Conservation (phyloP, 345 rosid genomes). For the Pelargonium nanum region DNA sequence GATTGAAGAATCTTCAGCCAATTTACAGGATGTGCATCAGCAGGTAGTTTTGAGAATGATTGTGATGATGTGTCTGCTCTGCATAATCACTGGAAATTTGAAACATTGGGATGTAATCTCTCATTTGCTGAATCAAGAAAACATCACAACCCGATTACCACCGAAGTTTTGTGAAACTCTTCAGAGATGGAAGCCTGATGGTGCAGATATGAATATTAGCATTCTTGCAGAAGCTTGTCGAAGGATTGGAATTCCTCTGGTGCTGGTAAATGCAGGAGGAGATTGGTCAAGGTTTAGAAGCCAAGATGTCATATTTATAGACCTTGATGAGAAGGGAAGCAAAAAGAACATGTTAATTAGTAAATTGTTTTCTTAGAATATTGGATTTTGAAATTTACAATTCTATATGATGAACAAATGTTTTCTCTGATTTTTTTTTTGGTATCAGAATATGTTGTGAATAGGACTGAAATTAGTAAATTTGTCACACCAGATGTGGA, state of each 20-base stretch:
- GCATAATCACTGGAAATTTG: constrained; percentile 16
- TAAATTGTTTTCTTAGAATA: not conserved
- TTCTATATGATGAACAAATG: too few species aligned
- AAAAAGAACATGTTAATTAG: not conserved
- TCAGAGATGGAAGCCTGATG: not conserved
- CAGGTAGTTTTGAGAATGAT: constrained; percentile 28
- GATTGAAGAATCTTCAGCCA: constrained; percentile 9
- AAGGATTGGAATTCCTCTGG: constrained; percentile 25
- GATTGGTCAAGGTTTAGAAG: constrained; percentile 1
- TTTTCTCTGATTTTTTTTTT: too few species aligned
- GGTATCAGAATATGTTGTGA: too few species aligned
- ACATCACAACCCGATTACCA: constrained; percentile 16
- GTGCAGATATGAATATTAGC: not conserved
- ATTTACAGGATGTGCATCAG: constrained; percentile 4
- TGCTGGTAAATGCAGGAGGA: constrained; percentile 11
- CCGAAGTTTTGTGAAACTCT: constrained; percentile 10
- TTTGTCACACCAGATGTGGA: too few species aligned
- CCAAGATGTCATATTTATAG: constrained; percentile 18
- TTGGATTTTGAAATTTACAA: too few species aligned
- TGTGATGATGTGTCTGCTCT: constrained; percentile 19
- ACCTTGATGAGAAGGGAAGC: constrained; percentile 1
- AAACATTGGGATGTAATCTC: constrained; percentile 3
- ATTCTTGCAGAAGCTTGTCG: constrained; percentile 20
- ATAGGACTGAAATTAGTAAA: too few species aligned
- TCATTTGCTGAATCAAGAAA: constrained; percentile 9